Evolutionary conservation across 2,329 filamentous ascomycete genomes (phyloP), one percentile per base, ranked within the genome.

Genomic region (Aspergillaceae sp.): DNA sequence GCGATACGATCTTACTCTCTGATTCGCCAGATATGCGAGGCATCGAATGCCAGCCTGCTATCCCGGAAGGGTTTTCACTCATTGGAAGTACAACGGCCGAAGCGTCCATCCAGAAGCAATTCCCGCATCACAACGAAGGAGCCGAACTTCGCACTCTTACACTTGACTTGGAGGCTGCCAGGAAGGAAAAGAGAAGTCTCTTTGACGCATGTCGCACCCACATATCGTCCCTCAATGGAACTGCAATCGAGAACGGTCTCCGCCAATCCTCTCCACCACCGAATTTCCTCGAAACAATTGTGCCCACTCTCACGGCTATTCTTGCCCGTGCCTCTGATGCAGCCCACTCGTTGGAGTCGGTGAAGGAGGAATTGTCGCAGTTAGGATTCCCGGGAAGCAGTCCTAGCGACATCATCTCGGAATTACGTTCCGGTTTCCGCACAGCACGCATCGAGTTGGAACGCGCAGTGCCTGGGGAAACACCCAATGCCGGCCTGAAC

Each of bases 401-500:
- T 40, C 49, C 56, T 2, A 47, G 55, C 7, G 64, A 67, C 10
- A 59, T 68, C 19, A 50, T 73, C 26, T 44, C 55, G 4, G 57
- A 65, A 36, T 66, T 74, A 48, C 62, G 63, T 26, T 51, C 54
- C 5, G 61, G 61, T 11, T 72, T 74, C 50, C 66, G 68, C 7
- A 52, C 63, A 30, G 69, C 72, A 30, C 67, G 71, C 29, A 55
- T 74, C 11, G 63, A 68, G 19, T 61, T 74, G 8, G 72, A 74
- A 47, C 60, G 63, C 40, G 52, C 64, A 2, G 48, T 72, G 6
- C 71, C 72, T 5, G 71, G 71, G 5, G 72, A 73, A 49, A 72
- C 65, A 11, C 45, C 62, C 10, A 55, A 64, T 40, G 61, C 57
- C 4, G 52, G 65, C 8, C 60, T 72, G 11, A 52, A 64, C 7